These are phyloP conservation scores for Wickerhamomyces rabaulensis DNA, from an alignment of 805 yeast genomes.

Conservation along the genomic window DNA sequence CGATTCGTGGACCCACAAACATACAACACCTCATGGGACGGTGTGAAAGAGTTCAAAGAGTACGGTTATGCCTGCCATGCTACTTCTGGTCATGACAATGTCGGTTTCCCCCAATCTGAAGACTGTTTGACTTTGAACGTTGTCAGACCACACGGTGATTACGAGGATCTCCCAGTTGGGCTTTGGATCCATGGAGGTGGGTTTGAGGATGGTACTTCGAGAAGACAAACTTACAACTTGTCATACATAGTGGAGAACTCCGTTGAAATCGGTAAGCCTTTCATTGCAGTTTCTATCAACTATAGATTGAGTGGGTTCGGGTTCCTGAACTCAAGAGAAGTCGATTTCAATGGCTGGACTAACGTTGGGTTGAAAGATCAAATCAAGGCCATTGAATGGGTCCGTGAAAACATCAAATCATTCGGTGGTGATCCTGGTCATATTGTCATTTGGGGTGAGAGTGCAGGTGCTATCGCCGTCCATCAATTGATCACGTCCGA, in stretches of 20 bases:
- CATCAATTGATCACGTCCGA: slow-evolving; percentile 12
- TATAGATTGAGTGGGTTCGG: slow-evolving; percentile 35
- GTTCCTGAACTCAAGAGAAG: slow-evolving; percentile 24
- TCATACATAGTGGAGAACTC: slow-evolving; percentile 13
- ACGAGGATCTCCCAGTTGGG: slow-evolving; percentile 27
- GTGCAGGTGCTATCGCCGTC: slow-evolving; percentile 30
- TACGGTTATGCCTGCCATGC: slow-evolving; percentile 22
- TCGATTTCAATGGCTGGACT: slow-evolving; percentile 19
- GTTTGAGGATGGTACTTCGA: slow-evolving; percentile 24
- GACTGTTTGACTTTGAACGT: slow-evolving; percentile 28
- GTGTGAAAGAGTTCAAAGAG: slow-evolving; percentile 11
- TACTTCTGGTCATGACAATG: slow-evolving; percentile 9
- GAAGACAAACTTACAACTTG: slow-evolving; percentile 14
- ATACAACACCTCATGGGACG: slow-evolving; percentile 11
- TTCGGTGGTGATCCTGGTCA: slow-evolving; percentile 33
- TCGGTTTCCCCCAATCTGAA: slow-evolving; percentile 17
- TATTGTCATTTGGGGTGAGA: slow-evolving; percentile 34
- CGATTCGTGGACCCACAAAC: slow-evolving; percentile 22
- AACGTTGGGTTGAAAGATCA: slow-evolving; percentile 34
- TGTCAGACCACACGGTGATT: slow-evolving; percentile 18
- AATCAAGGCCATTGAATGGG: slow-evolving; percentile 31
- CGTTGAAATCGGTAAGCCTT: slow-evolving; percentile 17
- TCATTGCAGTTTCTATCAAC: slow-evolving; percentile 31
- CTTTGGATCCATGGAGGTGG: slow-evolving; percentile 36
- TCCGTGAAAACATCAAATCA: slow-evolving; percentile 25